Base-by-base conservation (phyloP, 148 eudicot genomes). In the Amaranthus cruentus region DNA sequence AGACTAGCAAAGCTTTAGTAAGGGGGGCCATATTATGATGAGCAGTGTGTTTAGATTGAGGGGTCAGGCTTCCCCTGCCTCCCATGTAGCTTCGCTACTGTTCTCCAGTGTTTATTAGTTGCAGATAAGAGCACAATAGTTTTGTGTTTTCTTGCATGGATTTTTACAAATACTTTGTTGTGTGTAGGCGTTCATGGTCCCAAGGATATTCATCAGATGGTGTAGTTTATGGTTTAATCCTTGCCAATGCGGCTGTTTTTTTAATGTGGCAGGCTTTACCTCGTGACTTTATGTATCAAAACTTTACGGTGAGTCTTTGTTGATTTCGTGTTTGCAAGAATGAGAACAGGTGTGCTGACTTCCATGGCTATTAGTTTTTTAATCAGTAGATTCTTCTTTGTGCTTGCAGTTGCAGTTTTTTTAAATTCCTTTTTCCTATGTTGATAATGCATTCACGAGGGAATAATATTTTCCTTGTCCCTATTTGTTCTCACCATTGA, bases 161-260 rank as follows among this genome's bases (percentile, higher is more conserved):
- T 38, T 51, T 48, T 51, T 7, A 44, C 38, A 28, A 28, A 28
- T 28, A 28, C 14, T 7, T 68, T 43, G 21, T 54, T 70, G 63
- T 72, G 81, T 73, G 65, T 73, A 92, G 98, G 98, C 75, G 78
- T 67, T 86, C 90, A 70, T 77, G 86, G 84, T 69, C 87, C 57
- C 82, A 66, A 75, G 83, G 89, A 78, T 78, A 77, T 76, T 78
- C 90, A 13, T 13, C 81, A 46, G 91, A 91, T 84, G 77, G 81
- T 8, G 86, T 89, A 53, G 85, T 88, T 66, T 63, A 84, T 69
- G 91, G 97, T 50, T 77, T 93, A 76, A 85, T 93, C 49, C 8
- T 84, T 60, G 79, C 94, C 55, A 93, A 91, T 84, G 86, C 82
- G 57, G 97, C 81, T 72, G 95, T 91, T 68, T 93, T 86, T 75